phyloP scores from a whole-genome alignment of 225 moss, liverwort and hornwort genomes.

The Lunularia cruciata region DNA sequence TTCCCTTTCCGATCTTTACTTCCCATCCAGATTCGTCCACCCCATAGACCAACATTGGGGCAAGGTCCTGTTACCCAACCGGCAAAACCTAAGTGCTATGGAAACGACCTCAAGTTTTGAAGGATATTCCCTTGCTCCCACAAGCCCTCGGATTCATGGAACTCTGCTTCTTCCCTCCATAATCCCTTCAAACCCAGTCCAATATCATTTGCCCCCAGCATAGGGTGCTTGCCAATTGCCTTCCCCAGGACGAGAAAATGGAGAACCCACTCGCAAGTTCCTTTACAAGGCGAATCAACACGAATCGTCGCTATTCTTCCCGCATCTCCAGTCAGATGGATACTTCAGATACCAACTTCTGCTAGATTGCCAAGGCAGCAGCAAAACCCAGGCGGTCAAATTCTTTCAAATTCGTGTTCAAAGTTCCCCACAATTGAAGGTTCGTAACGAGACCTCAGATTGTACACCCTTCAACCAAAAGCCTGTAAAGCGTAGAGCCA shows the following conservation, averaged over 20 bases:
- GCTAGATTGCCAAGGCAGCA: background rate
- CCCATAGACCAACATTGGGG: background rate
- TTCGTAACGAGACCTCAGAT: too few species aligned
- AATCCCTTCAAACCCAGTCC: background rate
- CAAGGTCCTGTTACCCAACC: background rate
- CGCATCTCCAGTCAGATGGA: background rate
- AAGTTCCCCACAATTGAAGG: too few species aligned
- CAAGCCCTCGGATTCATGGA: background rate
- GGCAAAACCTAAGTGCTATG: slow-evolving; percentile 11
- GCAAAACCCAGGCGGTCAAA: background rate
- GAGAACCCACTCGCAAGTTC: background rate
- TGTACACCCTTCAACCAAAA: too few species aligned
- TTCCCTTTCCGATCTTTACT: slow-evolving; percentile 16
- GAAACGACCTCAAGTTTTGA: background rate
- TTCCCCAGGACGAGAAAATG: background rate
- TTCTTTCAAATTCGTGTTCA: slow-evolving; percentile 9
- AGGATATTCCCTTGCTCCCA: background rate
- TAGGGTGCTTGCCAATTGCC: background rate
- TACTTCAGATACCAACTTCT: background rate
- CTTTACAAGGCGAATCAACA: background rate
- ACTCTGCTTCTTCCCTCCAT: slow-evolving; percentile 4
- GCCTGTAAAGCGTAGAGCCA: too few species aligned
- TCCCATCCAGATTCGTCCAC: slow-evolving; percentile 23
- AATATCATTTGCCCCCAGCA: background rate
- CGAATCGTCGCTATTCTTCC: background rate